Percentiles rank a stretch among this genome's conserved stretches.
Evolutionary conservation across 1,284 basidiomycete species (phyloP).

Genomic region (Coniophora puteana): DNA sequence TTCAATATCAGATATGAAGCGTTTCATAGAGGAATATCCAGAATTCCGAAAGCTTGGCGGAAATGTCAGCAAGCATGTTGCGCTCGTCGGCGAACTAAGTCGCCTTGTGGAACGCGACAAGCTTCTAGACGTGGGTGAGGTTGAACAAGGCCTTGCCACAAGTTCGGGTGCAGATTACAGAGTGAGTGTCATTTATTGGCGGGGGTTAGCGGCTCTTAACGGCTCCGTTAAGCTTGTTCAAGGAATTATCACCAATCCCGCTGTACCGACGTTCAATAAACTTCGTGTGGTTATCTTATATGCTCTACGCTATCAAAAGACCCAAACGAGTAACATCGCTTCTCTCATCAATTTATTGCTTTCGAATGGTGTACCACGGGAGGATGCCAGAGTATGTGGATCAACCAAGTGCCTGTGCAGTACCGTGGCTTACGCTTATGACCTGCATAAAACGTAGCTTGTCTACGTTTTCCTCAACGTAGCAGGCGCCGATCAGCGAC

Average conservation of each 20-base stretch:
- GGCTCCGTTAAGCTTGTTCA: slow-evolving; percentile 65
- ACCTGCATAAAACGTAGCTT: slow-evolving; percentile 45
- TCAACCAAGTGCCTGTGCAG: neutral
- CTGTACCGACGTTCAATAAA: slow-evolving; percentile 78
- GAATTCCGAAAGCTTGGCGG: slow-evolving; percentile 96
- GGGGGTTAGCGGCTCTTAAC: slow-evolving; percentile 1
- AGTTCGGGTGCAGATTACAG: slow-evolving; percentile 88
- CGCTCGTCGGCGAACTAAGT: slow-evolving; percentile 94
- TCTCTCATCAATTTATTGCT: slow-evolving; percentile 82
- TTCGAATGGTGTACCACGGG: slow-evolving; percentile 76
- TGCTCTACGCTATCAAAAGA: slow-evolving; percentile 93
- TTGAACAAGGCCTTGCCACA: slow-evolving; percentile 95
- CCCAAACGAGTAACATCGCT: slow-evolving; percentile 81
- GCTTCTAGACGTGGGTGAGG: slow-evolving; percentile 87
- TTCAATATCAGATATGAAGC: slow-evolving; percentile 96
- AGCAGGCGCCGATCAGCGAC: slow-evolving; percentile 93
- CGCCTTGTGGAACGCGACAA: slow-evolving; percentile 85
- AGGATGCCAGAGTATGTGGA: slow-evolving; percentile 73
- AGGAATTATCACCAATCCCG: slow-evolving; percentile 64
- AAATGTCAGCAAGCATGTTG: slow-evolving; percentile 98
- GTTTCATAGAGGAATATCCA: slow-evolving; percentile 97
- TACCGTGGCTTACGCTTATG: too few relatives aligned
- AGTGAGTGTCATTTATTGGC: slow-evolving; percentile 40
- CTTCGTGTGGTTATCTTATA: slow-evolving; percentile 93
- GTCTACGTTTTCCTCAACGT: slow-evolving; percentile 94